Percentiles rank a stretch among this genome's conserved stretches.
Evolutionary conservation across 306 rosid genomes (phyloP).

Genomic region (Glycine soja): DNA sequence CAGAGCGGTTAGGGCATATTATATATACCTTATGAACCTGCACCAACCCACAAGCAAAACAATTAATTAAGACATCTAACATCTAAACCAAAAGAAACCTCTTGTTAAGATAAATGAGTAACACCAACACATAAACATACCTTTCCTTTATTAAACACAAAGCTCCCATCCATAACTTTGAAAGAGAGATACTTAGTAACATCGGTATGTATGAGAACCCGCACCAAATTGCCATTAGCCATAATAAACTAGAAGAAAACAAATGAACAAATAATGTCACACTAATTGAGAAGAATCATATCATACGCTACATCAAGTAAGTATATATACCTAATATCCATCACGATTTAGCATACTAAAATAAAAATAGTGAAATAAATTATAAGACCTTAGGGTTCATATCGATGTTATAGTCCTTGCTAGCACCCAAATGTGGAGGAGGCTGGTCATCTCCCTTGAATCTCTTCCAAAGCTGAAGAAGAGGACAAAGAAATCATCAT

Average conservation of each 20-base stretch:
- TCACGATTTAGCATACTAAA: neutral
- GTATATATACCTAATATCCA: neutral
- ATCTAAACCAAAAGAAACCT: neutral
- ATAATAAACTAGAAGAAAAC: slow-evolving; percentile 75
- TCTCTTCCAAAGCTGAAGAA: slow-evolving; percentile 89
- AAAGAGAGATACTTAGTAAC: slow-evolving; percentile 95
- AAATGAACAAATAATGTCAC: neutral
- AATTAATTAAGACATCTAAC: slow-evolving; percentile 5
- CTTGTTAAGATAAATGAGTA: neutral
- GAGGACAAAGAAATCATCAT: slow-evolving; percentile 9
- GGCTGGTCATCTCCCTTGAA: slow-evolving; percentile 88
- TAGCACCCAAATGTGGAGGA: slow-evolving; percentile 85
- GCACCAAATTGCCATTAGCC: slow-evolving; percentile 95
- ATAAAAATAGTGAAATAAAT: neutral
- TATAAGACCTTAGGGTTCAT: slow-evolving; percentile 87
- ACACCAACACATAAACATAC: slow-evolving; percentile 38
- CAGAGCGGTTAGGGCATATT: too few relatives aligned
- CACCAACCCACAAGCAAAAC: slow-evolving; percentile 33
- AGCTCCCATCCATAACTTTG: slow-evolving; percentile 88
- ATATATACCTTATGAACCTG: slow-evolving; percentile 98
- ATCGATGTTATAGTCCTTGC: slow-evolving; percentile 95
- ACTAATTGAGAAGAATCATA: slow-evolving; percentile 23
- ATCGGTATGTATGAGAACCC: slow-evolving; percentile 95
- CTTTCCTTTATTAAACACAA: slow-evolving; percentile 79
- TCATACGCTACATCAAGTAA: too few relatives aligned